A percentile compares a stretch with the other conserved stretches of the same genome.
Conservation (phyloP, 2,329 filamentous ascomycete genomes). For the Triangularia verruculosa region DNA sequence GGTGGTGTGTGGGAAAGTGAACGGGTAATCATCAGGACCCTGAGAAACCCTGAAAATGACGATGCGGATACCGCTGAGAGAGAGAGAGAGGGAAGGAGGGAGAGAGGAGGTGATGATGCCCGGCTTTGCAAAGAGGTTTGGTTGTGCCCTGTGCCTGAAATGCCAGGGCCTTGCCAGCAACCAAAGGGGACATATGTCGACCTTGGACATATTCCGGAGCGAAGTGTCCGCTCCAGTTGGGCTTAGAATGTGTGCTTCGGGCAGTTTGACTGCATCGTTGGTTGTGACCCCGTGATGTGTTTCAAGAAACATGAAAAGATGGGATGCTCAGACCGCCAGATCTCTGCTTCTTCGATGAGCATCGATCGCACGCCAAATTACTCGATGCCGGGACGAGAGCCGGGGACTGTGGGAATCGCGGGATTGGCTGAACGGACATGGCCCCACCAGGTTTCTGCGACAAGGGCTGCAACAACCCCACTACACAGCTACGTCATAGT, state of each 20-base stretch:
- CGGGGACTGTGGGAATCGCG: conserved; percentile 3
- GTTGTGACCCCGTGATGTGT: conserved; percentile 2
- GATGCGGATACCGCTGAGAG: background rate
- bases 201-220: conserved; percentile 2
- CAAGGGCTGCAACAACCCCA: conserved; percentile 12
- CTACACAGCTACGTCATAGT: conserved; percentile 23
- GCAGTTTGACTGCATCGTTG: conserved; percentile 1
- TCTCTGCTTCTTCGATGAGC: background rate
- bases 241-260: background rate
- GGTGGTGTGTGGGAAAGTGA: background rate
- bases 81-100: background rate
- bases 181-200: background rate
- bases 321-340: background rate
- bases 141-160: background rate
- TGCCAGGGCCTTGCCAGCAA: background rate
- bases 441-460: conserved; percentile 3
- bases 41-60: background rate
- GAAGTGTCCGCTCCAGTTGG: background rate
- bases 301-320: background rate
- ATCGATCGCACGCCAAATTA: conserved; percentile 10
- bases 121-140: background rate
- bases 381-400: conserved; percentile 3
- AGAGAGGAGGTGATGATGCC: background rate
- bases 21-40: background rate
- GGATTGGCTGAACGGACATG: conserved; percentile 1